phyloP scores from a whole-genome alignment of 352 stramenopile genomes.

The Pythium guiyangense region DNA sequence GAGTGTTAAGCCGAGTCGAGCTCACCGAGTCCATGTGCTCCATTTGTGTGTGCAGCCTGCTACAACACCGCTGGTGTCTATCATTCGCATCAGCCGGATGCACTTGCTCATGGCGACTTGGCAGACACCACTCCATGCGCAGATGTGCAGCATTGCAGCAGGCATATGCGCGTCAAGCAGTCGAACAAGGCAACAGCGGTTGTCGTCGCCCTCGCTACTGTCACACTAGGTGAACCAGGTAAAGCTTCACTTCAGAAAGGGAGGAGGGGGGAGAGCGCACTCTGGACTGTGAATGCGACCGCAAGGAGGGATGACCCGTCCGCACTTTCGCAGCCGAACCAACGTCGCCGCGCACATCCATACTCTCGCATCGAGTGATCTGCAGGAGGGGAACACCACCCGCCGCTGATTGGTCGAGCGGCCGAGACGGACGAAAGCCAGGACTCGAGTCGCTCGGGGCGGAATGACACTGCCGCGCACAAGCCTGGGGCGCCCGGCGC shows the following conservation, averaged over 20 bases:
- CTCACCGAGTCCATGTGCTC: no score
- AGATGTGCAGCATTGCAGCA: no score
- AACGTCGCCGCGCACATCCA: neutral
- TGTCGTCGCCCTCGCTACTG: no score
- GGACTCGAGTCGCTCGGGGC: neutral
- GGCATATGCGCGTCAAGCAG: no score
- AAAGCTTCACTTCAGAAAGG: neutral
- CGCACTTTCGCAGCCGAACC: neutral
- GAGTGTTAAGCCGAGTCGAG: no score
- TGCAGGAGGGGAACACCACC: constrained; percentile 6
- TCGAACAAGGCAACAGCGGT: no score
- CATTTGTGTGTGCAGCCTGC: no score
- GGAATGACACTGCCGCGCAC: constrained; percentile 2
- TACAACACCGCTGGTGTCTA: no score
- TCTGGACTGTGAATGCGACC: neutral
- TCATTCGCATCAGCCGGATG: no score
- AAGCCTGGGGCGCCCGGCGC: neutral
- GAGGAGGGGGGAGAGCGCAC: neutral
- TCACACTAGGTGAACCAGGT: no score
- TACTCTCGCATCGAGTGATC: neutral
- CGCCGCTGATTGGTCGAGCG: neutral
- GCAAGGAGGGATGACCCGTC: neutral
- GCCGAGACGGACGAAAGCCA: neutral
- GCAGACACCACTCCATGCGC: no score
- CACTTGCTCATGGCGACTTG: no score